A percentile compares a stretch with the other conserved stretches of the same genome.
Conservation (phyloP, 768 basidiomycete species). For the Punctularia strigosozonata region DNA sequence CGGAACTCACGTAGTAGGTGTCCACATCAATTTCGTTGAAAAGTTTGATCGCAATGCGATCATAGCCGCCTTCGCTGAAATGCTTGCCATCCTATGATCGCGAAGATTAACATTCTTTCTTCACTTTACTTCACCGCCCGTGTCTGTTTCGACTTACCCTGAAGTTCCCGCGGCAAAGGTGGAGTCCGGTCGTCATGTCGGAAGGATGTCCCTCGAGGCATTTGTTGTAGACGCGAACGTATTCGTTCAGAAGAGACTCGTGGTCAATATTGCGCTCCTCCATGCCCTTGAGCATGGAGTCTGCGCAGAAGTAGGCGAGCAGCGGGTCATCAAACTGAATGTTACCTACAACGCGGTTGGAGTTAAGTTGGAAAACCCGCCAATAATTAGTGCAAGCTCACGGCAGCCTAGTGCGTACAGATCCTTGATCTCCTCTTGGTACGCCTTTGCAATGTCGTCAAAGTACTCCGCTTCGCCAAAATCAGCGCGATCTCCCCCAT, state of each 20-base stretch:
- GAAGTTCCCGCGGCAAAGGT: constrained; percentile 43
- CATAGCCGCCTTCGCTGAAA: constrained; percentile 52
- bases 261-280: constrained; percentile 47
- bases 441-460: constrained; percentile 34
- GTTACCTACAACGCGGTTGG: constrained; percentile 15
- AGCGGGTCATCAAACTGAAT: constrained; percentile 37
- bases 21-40: constrained; percentile 52
- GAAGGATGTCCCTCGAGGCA: constrained; percentile 38
- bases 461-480: constrained; percentile 30
- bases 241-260: constrained; percentile 53
- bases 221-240: constrained; percentile 49
- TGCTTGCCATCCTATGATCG: constrained; percentile 29
- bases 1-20: constrained; percentile 23
- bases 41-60: constrained; percentile 39
- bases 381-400: constrained; percentile 5
- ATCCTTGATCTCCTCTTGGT: constrained; percentile 30
- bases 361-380: constrained; percentile 17
- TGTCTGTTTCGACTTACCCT: constrained; percentile 10
- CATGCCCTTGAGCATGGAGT: constrained; percentile 44
- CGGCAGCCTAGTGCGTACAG: constrained; percentile 32
- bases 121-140: too few species aligned
- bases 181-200: constrained; percentile 44
- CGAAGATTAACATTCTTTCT: constrained; percentile 25
- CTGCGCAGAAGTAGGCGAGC: constrained; percentile 55
- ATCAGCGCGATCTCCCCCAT: constrained; percentile 5